Base-by-base conservation (phyloP, 2,329 filamentous ascomycete species). In the Fusarium pilosicola region DNA sequence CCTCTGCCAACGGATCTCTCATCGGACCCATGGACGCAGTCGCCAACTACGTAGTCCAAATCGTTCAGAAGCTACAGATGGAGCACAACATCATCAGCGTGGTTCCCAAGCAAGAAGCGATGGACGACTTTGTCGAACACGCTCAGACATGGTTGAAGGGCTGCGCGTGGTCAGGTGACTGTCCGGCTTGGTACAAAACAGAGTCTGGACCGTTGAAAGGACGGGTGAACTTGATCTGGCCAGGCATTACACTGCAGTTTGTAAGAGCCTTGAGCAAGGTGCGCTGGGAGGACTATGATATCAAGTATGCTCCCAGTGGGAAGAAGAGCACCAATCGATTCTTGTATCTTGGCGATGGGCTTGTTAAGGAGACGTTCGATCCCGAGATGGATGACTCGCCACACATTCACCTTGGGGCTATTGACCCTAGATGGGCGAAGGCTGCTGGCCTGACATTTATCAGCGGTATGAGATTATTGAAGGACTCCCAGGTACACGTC, bases 401-500 rank as follows among this genome's bases (percentile, higher is more conserved):
- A 3, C 51, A 54, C 5, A 28, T 38, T 28, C 34, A 54, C 4
- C 51, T 54, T 8, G 24, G 51, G 0, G 24, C 24, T 7, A 54
- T 39, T 9, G 51, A 54, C 7, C 51, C 51, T 2, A 7, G 34
- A 7, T 54, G 51, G 34, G 2, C 51, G 2, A 54, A 54, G 24
- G 51, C 51, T 54, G 51, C 51, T n/a, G 51, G 51, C 0, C 0
- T 52, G 32, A 6, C 49, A 0, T 26, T 52, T 4, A 11, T 52
- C 0, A 15, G n/a, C 1, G 48, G 48, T 0, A 51, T 51, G 46
- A 17, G 10, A 14, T 9, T 1, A 9, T 22, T 30, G 8, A 11
- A 22, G 1, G 18, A 11, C 2, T 0, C 6, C 8, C 2, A 5
- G 15, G n/a, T 44, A 18, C 6, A 17, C 1, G 14, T 4, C n/a